These are phyloP conservation scores for Metahyphopichia silvanorum DNA, from an alignment of 805 yeast species.

Conservation along the genomic window DNA sequence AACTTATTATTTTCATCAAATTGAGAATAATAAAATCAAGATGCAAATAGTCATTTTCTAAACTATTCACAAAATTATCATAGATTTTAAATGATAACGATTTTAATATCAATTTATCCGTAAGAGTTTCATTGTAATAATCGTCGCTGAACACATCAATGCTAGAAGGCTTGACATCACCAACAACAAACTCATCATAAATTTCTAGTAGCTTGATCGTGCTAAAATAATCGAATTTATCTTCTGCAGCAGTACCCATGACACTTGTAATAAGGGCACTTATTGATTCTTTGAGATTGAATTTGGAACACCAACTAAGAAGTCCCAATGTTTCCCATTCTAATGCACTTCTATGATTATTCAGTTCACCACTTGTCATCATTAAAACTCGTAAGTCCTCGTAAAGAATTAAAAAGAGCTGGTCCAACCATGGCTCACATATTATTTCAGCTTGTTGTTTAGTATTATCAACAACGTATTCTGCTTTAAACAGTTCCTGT, in stretches of 20 bases:
- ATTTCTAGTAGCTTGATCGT: constrained; percentile 48
- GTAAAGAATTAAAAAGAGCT: constrained; percentile 63
- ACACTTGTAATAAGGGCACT: constrained; percentile 46
- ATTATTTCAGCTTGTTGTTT: constrained; percentile 20
- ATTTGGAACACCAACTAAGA: constrained; percentile 44
- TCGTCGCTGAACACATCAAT: constrained; percentile 28
- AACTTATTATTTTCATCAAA: constrained; percentile 52
- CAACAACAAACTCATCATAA: constrained; percentile 40
- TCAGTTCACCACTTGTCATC: constrained; percentile 18
- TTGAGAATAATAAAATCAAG: constrained; percentile 32
- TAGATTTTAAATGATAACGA: constrained; percentile 15
- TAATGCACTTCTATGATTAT: constrained; percentile 48
- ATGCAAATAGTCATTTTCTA: constrained; percentile 25
- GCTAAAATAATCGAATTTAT: constrained; percentile 62
- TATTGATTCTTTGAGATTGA: constrained; percentile 33
- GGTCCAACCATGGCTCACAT: constrained; percentile 80
- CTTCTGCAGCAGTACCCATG: constrained; percentile 44
- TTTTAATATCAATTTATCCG: constrained; percentile 31
- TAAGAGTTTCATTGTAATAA: constrained; percentile 22
- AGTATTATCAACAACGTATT: constrained; percentile 14
- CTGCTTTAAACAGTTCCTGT: too few species aligned
- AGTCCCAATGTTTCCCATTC: constrained; percentile 76
- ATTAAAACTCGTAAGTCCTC: constrained; percentile 48
- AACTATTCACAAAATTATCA: constrained; percentile 18
- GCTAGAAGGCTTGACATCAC: constrained; percentile 29